phyloP scores from a whole-genome alignment of 2,329 filamentous ascomycete species.

The Lasiodiplodia sp. region DNA sequence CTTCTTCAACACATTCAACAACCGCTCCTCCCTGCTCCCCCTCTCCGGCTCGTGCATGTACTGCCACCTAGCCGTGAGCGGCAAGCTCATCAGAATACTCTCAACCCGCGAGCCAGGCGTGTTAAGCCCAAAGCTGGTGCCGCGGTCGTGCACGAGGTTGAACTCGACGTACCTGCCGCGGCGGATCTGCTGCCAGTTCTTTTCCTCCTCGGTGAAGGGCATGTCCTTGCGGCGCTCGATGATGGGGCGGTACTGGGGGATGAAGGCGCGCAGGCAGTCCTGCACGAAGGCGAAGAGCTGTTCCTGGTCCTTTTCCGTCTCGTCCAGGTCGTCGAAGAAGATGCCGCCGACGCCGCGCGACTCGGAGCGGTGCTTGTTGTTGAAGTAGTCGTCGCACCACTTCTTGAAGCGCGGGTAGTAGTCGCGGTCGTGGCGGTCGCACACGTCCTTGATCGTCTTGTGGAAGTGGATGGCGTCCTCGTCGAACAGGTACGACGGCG shows the following conservation, averaged over 20 bases:
- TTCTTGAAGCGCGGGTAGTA: constrained; percentile 97
- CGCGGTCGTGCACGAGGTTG: constrained; percentile 95
- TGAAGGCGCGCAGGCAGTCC: constrained; percentile 83
- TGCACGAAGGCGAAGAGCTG: constrained; percentile 89
- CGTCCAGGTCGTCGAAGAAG: constrained; percentile 98
- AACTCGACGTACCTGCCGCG: constrained; percentile 98
- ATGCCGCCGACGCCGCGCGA: constrained; percentile 90
- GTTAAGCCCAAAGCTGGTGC: constrained; percentile 91
- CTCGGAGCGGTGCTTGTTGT: constrained; percentile 89
- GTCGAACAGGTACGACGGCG: constrained; percentile 92
- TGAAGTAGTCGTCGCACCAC: constrained; percentile 99
- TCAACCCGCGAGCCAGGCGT: constrained; percentile 91
- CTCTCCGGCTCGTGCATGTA: constrained; percentile 91
- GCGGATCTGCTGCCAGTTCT: constrained; percentile 95
- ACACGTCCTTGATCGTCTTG: constrained; percentile 87
- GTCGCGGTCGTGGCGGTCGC: constrained; percentile 88
- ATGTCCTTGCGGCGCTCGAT: constrained; percentile 88
- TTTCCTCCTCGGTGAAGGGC: constrained; percentile 84
- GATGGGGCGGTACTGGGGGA: constrained; percentile 91
- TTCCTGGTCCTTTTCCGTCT: constrained; percentile 83
- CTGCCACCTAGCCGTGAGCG: constrained; percentile 89
- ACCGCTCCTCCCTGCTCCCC: constrained; percentile 76
- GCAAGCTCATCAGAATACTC: constrained; percentile 97
- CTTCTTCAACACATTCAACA: constrained; percentile 74
- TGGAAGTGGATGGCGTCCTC: constrained; percentile 98